phyloP scores from a whole-genome alignment of 2,329 filamentous ascomycete genomes.

The Alternaria ventricosa region DNA sequence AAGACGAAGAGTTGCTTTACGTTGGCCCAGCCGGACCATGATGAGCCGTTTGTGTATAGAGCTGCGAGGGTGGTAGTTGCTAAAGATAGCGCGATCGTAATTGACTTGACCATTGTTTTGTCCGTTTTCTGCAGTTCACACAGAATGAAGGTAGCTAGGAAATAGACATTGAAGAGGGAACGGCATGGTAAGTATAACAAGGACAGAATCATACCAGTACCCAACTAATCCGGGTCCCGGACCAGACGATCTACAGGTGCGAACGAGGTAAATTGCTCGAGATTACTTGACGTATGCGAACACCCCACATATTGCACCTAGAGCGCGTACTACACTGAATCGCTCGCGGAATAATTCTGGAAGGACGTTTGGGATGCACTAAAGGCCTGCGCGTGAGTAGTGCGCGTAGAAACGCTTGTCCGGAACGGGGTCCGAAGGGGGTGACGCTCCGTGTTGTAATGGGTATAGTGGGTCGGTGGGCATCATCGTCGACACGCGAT shows the following conservation, averaged over 20 bases:
- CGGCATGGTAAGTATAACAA: constrained; percentile 14
- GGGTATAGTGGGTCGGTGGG: constrained; percentile 5
- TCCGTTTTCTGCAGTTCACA: not conserved
- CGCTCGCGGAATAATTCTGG: constrained; percentile 28
- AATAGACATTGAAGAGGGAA: not conserved
- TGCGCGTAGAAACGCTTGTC: constrained; percentile 3
- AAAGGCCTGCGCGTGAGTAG: constrained; percentile 4
- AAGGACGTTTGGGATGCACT: constrained; percentile 6
- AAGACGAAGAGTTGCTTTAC: constrained; percentile 46
- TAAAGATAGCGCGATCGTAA: constrained; percentile 29
- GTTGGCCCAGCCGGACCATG: constrained; percentile 43
- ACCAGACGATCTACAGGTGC: constrained; percentile 20
- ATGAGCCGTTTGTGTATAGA: constrained; percentile 19
- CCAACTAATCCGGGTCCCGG: constrained; percentile 19
- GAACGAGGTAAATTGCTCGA: constrained; percentile 35
- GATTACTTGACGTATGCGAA: constrained; percentile 24
- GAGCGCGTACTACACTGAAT: constrained; percentile 11
- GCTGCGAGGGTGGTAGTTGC: constrained; percentile 28
- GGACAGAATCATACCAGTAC: constrained; percentile 12
- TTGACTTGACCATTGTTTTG: constrained; percentile 31
- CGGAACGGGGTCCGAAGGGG: not conserved
- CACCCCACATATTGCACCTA: constrained; percentile 25
- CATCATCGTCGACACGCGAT: not conserved
- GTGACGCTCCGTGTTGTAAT: constrained; percentile 14
- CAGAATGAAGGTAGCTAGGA: not conserved